phyloP scores from a whole-genome alignment of 768 basidiomycete genomes.

The Termitomyces sp. region DNA sequence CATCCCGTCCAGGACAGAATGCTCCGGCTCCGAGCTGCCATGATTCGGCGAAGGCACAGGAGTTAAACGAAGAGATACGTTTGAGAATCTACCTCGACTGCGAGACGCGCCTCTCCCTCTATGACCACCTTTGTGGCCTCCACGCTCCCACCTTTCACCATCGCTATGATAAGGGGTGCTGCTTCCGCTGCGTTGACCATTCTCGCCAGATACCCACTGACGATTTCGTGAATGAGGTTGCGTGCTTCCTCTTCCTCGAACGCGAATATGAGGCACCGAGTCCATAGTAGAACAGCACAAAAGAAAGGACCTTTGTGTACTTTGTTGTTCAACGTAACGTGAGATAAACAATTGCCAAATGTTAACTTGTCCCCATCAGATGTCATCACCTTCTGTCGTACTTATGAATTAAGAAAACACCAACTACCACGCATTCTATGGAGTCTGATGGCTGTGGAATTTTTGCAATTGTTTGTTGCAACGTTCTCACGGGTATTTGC shows the following conservation, averaged over 20 bases:
- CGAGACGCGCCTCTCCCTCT: slow-evolving; percentile 31
- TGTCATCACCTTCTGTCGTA: not conserved
- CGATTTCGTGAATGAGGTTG: slow-evolving; percentile 46
- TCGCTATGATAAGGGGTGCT: slow-evolving; percentile 37
- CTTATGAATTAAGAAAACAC: not conserved
- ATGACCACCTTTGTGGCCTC: slow-evolving; percentile 48
- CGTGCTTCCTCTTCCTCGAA: slow-evolving; percentile 16
- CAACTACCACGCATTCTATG: slow-evolving; percentile 16
- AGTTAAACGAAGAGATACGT: slow-evolving; percentile 33
- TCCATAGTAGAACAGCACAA: slow-evolving; percentile 15
- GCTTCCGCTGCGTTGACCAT: slow-evolving; percentile 27
- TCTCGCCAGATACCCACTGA: slow-evolving; percentile 52
- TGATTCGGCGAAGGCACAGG: slow-evolving; percentile 9
- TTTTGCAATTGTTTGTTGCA: slow-evolving; percentile 24
- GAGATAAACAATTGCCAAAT: slow-evolving; percentile 4
- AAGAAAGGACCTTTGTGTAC: not conserved
- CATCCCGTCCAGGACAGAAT: slow-evolving; percentile 26
- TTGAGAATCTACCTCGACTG: slow-evolving; percentile 33
- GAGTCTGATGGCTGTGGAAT: slow-evolving; percentile 24
- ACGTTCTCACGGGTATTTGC: slow-evolving; percentile 32
- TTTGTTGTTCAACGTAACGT: slow-evolving; percentile 3
- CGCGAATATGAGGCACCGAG: slow-evolving; percentile 11
- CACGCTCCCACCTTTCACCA: slow-evolving; percentile 58
- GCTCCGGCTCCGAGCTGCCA: slow-evolving; percentile 20
- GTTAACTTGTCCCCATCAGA: not conserved